Evolutionary conservation across 345 rosid genomes (phyloP).

Genomic region (Raphanus sativus): DNA sequence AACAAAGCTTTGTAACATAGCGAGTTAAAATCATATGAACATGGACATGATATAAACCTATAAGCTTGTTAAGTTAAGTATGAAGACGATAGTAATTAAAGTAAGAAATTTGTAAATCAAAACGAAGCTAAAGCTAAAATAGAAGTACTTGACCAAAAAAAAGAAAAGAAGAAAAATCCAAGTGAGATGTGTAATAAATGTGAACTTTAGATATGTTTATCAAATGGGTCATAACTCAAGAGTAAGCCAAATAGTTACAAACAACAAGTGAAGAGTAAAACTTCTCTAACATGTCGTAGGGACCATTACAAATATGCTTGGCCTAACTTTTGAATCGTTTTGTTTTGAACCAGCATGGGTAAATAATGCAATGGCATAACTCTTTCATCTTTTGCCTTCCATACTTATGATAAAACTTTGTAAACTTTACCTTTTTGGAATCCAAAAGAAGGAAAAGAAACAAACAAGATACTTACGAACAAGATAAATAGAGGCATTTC

Average conservation of each 20-base stretch:
- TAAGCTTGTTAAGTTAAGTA: not conserved
- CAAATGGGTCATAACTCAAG: slow-evolving; percentile 14
- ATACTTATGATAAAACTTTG: slow-evolving; percentile 13
- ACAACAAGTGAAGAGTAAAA: slow-evolving; percentile 30
- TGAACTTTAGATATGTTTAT: slow-evolving; percentile 3
- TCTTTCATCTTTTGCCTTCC: slow-evolving; percentile 11
- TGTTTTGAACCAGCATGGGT: slow-evolving; percentile 24
- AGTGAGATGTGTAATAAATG: slow-evolving; percentile 2
- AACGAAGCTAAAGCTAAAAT: not conserved
- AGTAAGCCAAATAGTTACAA: slow-evolving; percentile 28
- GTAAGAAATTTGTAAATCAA: not conserved
- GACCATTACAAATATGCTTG: slow-evolving; percentile 27
- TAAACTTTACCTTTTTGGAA: slow-evolving; percentile 16
- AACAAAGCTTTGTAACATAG: not conserved
- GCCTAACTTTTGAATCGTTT: not conserved
- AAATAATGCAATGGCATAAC: slow-evolving; percentile 10
- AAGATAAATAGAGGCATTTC: not conserved
- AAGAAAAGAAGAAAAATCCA: not conserved
- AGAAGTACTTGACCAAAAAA: not conserved
- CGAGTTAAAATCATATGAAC: not conserved
- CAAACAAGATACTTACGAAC: not conserved
- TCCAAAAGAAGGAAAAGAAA: not conserved
- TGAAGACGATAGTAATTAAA: not conserved
- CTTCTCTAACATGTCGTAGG: slow-evolving; percentile 29
- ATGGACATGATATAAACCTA: not conserved